Evolutionary conservation across 208 protist genomes (phyloP).

Genomic region (Trichomonas tenax): DNA sequence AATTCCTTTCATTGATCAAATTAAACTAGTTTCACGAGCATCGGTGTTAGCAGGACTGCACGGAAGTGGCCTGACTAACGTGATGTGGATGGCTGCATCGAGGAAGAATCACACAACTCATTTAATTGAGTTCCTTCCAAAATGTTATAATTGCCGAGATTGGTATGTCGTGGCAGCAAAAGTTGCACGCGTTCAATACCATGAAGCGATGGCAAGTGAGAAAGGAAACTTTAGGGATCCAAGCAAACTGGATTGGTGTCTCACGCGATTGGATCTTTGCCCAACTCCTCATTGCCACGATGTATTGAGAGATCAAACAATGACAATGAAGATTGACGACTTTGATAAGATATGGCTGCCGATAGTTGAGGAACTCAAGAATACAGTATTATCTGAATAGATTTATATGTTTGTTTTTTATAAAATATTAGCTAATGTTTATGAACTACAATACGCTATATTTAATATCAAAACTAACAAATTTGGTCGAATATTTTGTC

Average conservation of each 20-base stretch:
- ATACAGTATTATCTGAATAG: too few relatives aligned
- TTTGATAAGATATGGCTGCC: background rate
- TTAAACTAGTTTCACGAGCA: background rate
- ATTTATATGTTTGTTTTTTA: too few relatives aligned
- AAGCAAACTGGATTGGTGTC: background rate
- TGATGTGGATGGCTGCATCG: background rate
- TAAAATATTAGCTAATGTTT: too few relatives aligned
- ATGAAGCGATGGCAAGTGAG: background rate
- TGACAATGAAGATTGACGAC: background rate
- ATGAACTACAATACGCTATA: too few relatives aligned
- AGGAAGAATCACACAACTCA: background rate
- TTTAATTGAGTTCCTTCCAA: background rate
- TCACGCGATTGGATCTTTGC: background rate
- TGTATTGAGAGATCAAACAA: background rate
- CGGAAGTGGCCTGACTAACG: background rate
- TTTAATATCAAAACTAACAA: too few relatives aligned
- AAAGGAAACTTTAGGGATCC: background rate
- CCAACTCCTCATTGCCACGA: background rate
- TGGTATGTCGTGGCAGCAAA: background rate
- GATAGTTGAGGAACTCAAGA: background rate
- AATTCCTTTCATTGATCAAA: background rate
- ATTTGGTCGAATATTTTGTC: too few relatives aligned
- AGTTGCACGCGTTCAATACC: background rate
- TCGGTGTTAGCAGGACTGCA: background rate
- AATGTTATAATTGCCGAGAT: background rate